Percentiles rank a stretch among this genome's conserved stretches.
Conservation (phyloP, 352 stramenopile species). For the Phytophthora crassamura region DNA sequence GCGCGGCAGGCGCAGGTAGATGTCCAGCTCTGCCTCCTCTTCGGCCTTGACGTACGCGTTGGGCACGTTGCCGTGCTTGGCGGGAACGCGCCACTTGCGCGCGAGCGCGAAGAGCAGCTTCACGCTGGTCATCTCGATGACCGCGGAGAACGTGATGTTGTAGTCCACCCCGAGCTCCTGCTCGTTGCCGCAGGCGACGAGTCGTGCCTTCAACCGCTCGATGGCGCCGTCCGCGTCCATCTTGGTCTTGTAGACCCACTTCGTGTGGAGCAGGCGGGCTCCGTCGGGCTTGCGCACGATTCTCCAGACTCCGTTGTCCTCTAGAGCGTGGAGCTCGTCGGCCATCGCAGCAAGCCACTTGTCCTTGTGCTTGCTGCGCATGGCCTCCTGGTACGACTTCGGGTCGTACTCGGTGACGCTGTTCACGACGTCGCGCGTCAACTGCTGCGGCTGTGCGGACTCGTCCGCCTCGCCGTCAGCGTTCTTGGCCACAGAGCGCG, state of each 20-base stretch:
- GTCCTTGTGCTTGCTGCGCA: neutral
- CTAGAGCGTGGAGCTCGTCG: constrained; percentile 3
- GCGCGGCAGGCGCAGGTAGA: constrained; percentile 28
- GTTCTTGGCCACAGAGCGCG: neutral
- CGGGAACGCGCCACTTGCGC: constrained; percentile 11
- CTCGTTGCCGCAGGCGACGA: constrained; percentile 30
- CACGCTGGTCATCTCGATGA: constrained; percentile 30
- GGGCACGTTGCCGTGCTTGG: constrained; percentile 32
- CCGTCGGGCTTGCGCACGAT: neutral
- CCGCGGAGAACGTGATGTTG: constrained; percentile 27
- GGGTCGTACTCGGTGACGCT: neutral
- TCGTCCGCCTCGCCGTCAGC: neutral
- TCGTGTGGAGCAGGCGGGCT: constrained; percentile 12
- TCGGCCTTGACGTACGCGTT: constrained; percentile 40
- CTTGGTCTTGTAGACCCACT: constrained; percentile 43
- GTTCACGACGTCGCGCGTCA: neutral
- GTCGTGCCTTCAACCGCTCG: constrained; percentile 21
- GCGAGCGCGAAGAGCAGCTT: constrained; percentile 30
- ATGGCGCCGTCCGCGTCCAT: constrained; percentile 12
- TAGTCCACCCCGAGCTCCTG: constrained; percentile 27
- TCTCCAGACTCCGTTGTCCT: constrained; percentile 7
- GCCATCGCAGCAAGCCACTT: constrained; percentile 10
- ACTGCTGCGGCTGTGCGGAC: neutral
- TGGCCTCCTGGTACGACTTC: constrained; percentile 15
- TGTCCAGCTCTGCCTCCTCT: constrained; percentile 20